These are phyloP conservation scores for Candida sphagnicola DNA, from an alignment of 805 yeast species.

Conservation along the genomic window DNA sequence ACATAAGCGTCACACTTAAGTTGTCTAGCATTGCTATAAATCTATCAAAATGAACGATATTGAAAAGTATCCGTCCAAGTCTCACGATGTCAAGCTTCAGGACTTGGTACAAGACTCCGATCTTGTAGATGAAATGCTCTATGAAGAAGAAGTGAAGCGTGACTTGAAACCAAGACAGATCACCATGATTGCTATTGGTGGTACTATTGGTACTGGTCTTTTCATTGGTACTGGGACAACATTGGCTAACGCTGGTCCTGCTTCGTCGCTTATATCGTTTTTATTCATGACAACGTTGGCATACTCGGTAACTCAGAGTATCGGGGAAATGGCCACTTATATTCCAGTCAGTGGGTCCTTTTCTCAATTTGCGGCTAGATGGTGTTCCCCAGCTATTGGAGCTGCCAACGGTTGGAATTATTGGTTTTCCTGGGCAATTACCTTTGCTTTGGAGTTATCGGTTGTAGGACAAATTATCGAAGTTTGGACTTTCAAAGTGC, in stretches of 20 bases:
- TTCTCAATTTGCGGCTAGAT: conserved; percentile 63
- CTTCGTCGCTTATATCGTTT: conserved; percentile 59
- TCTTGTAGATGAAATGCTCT: background rate
- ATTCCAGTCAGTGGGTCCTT: conserved; percentile 69
- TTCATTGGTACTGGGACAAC: conserved; percentile 71
- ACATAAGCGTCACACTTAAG: too few relatives aligned
- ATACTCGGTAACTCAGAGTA: conserved; percentile 61
- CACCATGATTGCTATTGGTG: conserved; percentile 81
- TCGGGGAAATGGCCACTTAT: conserved; percentile 80
- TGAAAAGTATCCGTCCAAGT: background rate
- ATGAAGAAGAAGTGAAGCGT: background rate
- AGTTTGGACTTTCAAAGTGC: conserved; percentile 68
- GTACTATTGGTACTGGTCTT: conserved; percentile 80
- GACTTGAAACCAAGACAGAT: conserved; percentile 60
- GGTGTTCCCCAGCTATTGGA: conserved; percentile 68
- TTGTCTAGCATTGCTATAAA: background rate
- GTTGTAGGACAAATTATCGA: conserved; percentile 63
- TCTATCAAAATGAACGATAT: background rate
- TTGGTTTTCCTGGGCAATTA: conserved; percentile 76
- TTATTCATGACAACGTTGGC: conserved; percentile 64
- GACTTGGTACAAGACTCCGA: background rate
- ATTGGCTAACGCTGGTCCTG: conserved; percentile 68
- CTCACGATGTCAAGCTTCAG: background rate
- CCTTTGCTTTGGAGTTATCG: conserved; percentile 70
- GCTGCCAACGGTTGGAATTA: conserved; percentile 70